These are phyloP conservation scores for Chlorella sp. DNA, from an alignment of 139 green algal genomes.

Conservation along the genomic window DNA sequence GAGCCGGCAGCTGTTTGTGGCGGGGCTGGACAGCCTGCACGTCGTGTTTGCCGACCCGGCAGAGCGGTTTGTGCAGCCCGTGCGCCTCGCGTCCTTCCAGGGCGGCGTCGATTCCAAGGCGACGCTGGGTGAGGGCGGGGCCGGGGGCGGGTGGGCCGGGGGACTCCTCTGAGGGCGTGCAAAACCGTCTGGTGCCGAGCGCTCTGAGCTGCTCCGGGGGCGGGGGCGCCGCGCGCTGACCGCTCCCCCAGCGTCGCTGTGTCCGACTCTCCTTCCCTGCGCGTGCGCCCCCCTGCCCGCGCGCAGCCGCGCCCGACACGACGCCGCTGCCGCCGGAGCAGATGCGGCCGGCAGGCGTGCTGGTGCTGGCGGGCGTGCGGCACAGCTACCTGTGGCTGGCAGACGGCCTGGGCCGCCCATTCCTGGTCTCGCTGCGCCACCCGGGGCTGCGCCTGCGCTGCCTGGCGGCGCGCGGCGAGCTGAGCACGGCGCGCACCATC, in stretches of 20 bases:
- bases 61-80: slow-evolving; percentile 31
- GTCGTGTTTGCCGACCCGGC: slow-evolving; percentile 44
- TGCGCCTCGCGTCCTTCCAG: slow-evolving; percentile 37
- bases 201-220: no score
- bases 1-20: slow-evolving; percentile 50
- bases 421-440: slow-evolving; percentile 51
- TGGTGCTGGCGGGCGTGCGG: slow-evolving; percentile 9
- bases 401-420: slow-evolving; percentile 47
- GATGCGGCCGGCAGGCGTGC: slow-evolving; percentile 23
- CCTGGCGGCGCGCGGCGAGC: slow-evolving; percentile 46
- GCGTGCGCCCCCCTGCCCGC: no score
- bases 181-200: no score
- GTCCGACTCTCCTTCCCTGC: no score
- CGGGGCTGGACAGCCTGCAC: slow-evolving; percentile 34
- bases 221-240: no score
- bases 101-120: slow-evolving; percentile 20
- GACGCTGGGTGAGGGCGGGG: no score
- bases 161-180: no score
- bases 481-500: slow-evolving; percentile 31
- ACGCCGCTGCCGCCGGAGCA: slow-evolving; percentile 29
- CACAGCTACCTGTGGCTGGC: slow-evolving; percentile 46
- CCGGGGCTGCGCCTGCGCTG: slow-evolving; percentile 47
- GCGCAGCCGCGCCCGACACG: not conserved
- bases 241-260: no score
- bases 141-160: no score